These are phyloP conservation scores for Naganishia antarctica DNA, from an alignment of 768 basidiomycete species.

Conservation along the genomic window DNA sequence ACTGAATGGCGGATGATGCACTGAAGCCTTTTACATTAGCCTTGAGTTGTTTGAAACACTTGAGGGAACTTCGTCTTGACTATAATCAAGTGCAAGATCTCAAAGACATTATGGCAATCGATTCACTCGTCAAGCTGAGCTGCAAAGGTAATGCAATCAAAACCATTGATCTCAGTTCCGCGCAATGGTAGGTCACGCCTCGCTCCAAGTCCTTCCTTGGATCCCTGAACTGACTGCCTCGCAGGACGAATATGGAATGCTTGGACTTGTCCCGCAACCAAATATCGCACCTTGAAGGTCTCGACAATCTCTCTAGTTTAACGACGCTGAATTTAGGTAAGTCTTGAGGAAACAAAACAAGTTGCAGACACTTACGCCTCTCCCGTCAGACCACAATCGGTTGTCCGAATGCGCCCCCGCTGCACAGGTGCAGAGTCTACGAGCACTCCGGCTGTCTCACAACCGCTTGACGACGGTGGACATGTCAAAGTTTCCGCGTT, in stretches of 20 bases:
- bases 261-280: constrained; percentile 75
- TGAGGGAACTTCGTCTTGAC: constrained; percentile 86
- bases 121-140: constrained; percentile 76
- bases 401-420: constrained; percentile 55
- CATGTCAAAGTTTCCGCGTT: constrained; percentile 58
- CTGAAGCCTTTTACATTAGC: constrained; percentile 54
- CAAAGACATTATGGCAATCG: constrained; percentile 72
- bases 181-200: constrained; percentile 54
- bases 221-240: not conserved
- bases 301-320: constrained; percentile 55
- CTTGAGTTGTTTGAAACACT: constrained; percentile 71
- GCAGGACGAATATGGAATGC: constrained; percentile 61
- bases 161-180: constrained; percentile 59
- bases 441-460: constrained; percentile 77
- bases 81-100: constrained; percentile 69
- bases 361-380: not conserved
- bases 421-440: constrained; percentile 60
- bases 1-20: not conserved
- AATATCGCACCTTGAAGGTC: constrained; percentile 58
- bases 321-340: constrained; percentile 76
- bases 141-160: constrained; percentile 68
- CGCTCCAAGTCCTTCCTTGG: not conserved
- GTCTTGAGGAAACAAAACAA: constrained; percentile 46
- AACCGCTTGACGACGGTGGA: constrained; percentile 70
- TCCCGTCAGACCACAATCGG: constrained; percentile 65